These are phyloP conservation scores for Coprinopsis cinerea DNA, from an alignment of 768 basidiomycete genomes.

Conservation along the genomic window DNA sequence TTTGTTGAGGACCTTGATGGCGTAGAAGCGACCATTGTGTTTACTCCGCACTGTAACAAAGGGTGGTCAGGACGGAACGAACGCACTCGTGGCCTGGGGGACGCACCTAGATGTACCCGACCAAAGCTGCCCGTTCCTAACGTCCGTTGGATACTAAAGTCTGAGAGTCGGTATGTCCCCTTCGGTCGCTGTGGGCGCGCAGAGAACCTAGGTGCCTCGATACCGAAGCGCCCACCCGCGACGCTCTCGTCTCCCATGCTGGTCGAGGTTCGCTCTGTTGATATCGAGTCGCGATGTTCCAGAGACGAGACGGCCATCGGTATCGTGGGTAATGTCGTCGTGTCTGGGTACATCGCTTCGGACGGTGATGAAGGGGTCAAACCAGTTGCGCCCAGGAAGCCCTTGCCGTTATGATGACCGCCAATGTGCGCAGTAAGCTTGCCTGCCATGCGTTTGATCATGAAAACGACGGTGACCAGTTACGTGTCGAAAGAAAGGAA, in stretches of 20 bases:
- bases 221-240: constrained; percentile 10
- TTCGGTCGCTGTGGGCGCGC: constrained; percentile 37
- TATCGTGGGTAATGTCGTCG: constrained; percentile 19
- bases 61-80: constrained; percentile 10
- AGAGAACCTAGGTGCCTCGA: constrained; percentile 13
- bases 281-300: constrained; percentile 63
- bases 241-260: constrained; percentile 20
- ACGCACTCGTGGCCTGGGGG: constrained; percentile 3
- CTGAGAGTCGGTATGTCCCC: constrained; percentile 64
- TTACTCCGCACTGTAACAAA: constrained; percentile 67
- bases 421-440: constrained; percentile 36
- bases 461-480: constrained; percentile 16
- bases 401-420: constrained; percentile 19
- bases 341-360: constrained; percentile 23
- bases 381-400: constrained; percentile 3
- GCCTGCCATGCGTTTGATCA: constrained; percentile 49
- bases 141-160: constrained; percentile 78
- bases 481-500: not conserved
- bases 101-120: constrained; percentile 81
- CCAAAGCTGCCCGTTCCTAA: constrained; percentile 97
- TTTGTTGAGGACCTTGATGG: constrained; percentile 91
- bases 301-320: constrained; percentile 31
- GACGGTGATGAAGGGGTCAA: constrained; percentile 24
- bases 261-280: constrained; percentile 58
- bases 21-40: constrained; percentile 94